Conservation (phyloP, 306 rosid species). For the Trichosanthes cucumerina region DNA sequence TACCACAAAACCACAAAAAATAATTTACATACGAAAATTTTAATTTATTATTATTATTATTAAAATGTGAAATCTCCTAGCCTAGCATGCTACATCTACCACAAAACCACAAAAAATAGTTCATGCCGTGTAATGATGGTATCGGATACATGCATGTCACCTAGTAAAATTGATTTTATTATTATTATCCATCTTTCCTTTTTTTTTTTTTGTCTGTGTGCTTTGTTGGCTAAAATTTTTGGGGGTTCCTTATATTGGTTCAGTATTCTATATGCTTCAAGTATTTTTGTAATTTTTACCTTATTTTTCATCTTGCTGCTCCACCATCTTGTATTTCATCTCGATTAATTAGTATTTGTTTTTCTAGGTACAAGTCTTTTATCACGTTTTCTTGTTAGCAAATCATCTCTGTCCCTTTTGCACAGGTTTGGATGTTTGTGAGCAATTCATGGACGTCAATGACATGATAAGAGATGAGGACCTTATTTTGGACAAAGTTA, state of each 20-base stretch:
- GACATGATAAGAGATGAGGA: slow-evolving; percentile 97
- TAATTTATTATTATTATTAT: not conserved
- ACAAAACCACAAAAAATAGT: not conserved
- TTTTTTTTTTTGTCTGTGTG: not conserved
- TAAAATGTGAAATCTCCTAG: not conserved
- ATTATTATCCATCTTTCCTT: too few relatives aligned
- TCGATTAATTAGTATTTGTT: not conserved
- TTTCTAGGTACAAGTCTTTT: not conserved
- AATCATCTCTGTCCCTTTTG: not conserved
- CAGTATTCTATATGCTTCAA: not conserved
- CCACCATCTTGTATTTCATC: not conserved
- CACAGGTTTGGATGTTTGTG: slow-evolving; percentile 85
- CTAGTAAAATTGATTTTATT: not conserved
- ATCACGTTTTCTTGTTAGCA: slow-evolving; percentile 11
- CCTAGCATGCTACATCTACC: not conserved
- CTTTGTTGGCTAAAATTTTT: not conserved
- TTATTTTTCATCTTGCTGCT: not conserved
- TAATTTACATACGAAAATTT: not conserved
- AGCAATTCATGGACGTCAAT: slow-evolving; percentile 92
- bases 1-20: too few relatives aligned
- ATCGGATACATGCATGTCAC: not conserved
- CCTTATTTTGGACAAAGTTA: slow-evolving; percentile 55
- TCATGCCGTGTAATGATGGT: not conserved
- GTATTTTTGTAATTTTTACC: not conserved
- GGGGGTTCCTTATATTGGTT: not conserved